Percentiles rank a stretch among this genome's conserved stretches.
phyloP scores from a whole-genome alignment of 1,284 basidiomycete genomes.

The Trametes versicolor region DNA sequence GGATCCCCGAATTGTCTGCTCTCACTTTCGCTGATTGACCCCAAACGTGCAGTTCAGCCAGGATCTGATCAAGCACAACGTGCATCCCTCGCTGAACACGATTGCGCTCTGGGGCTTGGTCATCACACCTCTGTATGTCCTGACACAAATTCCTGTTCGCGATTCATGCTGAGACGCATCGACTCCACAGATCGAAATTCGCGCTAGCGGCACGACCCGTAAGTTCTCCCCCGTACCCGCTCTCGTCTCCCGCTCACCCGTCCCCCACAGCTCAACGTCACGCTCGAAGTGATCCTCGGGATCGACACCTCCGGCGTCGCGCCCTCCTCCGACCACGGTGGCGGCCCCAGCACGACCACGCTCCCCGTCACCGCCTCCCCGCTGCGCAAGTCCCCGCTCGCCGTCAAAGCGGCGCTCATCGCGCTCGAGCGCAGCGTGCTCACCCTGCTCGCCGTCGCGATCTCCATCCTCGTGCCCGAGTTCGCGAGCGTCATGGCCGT shows the following conservation, averaged over 20 bases:
- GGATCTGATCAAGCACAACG: conserved; percentile 81
- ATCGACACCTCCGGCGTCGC: conserved; percentile 57
- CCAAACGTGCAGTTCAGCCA: conserved; percentile 76
- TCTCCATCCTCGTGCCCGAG: conserved; percentile 85
- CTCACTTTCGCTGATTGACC: not conserved
- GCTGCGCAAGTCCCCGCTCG: conserved; percentile 18
- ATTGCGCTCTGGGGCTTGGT: conserved; percentile 92
- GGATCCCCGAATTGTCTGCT: not conserved
- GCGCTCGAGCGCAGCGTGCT: conserved; percentile 69
- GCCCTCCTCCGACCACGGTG: conserved; percentile 33
- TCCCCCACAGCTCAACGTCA: conserved; percentile 73
- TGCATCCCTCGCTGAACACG: conserved; percentile 79
- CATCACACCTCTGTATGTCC: conserved; percentile 81
- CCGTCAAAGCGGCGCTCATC: conserved; percentile 57
- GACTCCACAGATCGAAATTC: conserved; percentile 78
- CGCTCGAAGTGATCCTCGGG: conserved; percentile 79
- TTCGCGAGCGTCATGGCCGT: conserved; percentile 94
- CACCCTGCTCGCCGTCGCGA: conserved; percentile 67
- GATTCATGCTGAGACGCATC: conserved; percentile 19
- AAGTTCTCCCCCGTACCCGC: conserved; percentile 41
- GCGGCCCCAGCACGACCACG: conserved; percentile 44
- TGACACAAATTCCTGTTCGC: not conserved
- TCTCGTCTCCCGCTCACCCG: not conserved
- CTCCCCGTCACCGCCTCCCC: conserved; percentile 31
- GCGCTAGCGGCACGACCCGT: conserved; percentile 88